A percentile compares a stretch with the other conserved stretches of the same genome.
phyloP scores from a whole-genome alignment of 2,329 filamentous ascomycete genomes.

The Fusarium nematophilum region DNA sequence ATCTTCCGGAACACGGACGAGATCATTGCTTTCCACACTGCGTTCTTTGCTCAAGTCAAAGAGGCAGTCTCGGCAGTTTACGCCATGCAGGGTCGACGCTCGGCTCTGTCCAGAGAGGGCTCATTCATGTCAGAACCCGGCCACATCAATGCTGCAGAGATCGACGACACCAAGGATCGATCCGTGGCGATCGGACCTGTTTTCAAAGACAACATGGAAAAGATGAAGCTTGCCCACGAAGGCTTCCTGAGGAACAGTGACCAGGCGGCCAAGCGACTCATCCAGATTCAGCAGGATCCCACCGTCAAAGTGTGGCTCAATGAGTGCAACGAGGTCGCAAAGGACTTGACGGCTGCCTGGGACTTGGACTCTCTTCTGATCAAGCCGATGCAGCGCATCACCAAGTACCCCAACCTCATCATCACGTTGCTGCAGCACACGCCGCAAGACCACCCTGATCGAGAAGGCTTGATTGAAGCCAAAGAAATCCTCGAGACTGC shows the following conservation, averaged over 20 bases:
- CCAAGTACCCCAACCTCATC: constrained; percentile 92
- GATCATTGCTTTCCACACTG: constrained; percentile 86
- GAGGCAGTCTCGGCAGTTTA: constrained; percentile 84
- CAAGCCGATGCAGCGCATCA: constrained; percentile 94
- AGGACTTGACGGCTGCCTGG: constrained; percentile 94
- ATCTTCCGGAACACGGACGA: constrained; percentile 95
- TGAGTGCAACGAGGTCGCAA: constrained; percentile 92
- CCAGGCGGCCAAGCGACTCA: constrained; percentile 68
- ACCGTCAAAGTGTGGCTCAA: constrained; percentile 86
- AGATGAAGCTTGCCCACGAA: constrained; percentile 71
- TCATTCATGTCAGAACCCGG: constrained; percentile 55
- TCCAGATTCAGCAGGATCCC: constrained; percentile 71
- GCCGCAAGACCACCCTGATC: constrained; percentile 85
- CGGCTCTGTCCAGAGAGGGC: constrained; percentile 55
- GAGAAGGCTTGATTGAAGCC: constrained; percentile 68
- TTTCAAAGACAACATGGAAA: constrained; percentile 67
- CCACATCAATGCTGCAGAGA: constrained; percentile 53
- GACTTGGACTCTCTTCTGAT: constrained; percentile 95
- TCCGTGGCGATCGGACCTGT: constrained; percentile 64
- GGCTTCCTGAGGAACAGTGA: constrained; percentile 73
- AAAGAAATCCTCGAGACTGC: constrained; percentile 70
- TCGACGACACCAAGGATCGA: constrained; percentile 65
- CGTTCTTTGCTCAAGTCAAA: constrained; percentile 83
- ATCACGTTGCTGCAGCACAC: constrained; percentile 84
- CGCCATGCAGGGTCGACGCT: constrained; percentile 66